Evolutionary conservation across 2,329 filamentous ascomycete genomes (phyloP).

Genomic region (Annulohypoxylon truncatum): DNA sequence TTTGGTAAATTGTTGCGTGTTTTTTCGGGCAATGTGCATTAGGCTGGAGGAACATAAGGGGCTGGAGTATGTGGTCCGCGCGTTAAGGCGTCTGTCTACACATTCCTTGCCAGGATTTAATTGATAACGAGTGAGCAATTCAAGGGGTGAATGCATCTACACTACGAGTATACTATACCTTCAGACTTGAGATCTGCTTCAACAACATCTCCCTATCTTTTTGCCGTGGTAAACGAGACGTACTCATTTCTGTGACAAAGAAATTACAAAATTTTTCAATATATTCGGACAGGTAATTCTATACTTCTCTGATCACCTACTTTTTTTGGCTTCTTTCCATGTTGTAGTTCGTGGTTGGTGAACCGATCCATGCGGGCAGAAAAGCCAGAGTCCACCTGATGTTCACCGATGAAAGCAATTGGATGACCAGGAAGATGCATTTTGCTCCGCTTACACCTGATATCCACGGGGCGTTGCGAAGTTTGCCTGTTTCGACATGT

Average conservation of each 20-base stretch:
- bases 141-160: constrained; percentile 4
- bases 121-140: constrained; percentile 35
- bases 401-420: constrained; percentile 8
- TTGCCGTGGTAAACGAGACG: neutral
- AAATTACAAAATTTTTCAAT: neutral
- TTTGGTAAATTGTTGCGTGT: constrained; percentile 35
- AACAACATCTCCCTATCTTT: neutral
- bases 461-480: neutral
- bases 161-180: constrained; percentile 13
- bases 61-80: constrained; percentile 28
- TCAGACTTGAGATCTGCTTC: constrained; percentile 2
- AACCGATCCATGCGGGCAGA: constrained; percentile 19
- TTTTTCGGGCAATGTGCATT: constrained; percentile 13
- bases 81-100: constrained; percentile 20
- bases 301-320: neutral
- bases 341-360: neutral
- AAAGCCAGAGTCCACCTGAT: constrained; percentile 8
- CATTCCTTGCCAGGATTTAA: constrained; percentile 37
- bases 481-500: constrained; percentile 17
- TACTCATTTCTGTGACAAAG: neutral
- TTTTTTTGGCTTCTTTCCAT: neutral
- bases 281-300: neutral
- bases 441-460: neutral
- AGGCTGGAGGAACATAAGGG: constrained; percentile 10
- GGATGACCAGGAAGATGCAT: neutral